A percentile compares a stretch with the other conserved stretches of the same genome.
phyloP scores from a whole-genome alignment of 1,284 basidiomycete species.

The Mycena sp. region DNA sequence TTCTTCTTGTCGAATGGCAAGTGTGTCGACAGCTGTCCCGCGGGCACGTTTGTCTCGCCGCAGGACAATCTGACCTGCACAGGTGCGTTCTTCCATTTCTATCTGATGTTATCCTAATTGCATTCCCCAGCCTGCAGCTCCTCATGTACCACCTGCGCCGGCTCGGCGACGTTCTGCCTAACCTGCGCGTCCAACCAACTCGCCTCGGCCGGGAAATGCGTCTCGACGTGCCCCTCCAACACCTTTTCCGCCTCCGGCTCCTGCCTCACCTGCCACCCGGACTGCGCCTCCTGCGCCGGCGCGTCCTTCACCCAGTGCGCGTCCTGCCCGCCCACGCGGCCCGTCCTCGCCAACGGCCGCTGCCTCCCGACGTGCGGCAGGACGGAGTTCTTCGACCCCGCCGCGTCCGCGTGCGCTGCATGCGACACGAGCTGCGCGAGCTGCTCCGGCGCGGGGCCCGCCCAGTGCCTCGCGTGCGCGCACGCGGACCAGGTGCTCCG shows the following conservation, averaged over 20 bases:
- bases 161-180: conserved; percentile 73
- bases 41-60: conserved; percentile 75
- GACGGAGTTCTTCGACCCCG: conserved; percentile 75
- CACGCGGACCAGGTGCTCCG: conserved; percentile 67
- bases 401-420: conserved; percentile 66
- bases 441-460: conserved; percentile 71
- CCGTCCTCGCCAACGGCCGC: conserved; percentile 75
- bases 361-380: conserved; percentile 81
- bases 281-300: conserved; percentile 81
- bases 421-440: conserved; percentile 81
- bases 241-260: conserved; percentile 72
- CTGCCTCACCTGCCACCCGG: conserved; percentile 82
- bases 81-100: conserved; percentile 48
- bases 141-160: conserved; percentile 75
- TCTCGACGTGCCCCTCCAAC: conserved; percentile 74
- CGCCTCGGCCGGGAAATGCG: conserved; percentile 75
- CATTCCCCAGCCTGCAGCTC: conserved; percentile 71
- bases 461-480: conserved; percentile 77
- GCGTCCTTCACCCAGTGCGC: conserved; percentile 79
- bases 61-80: conserved; percentile 76
- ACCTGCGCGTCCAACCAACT: conserved; percentile 73
- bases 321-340: conserved; percentile 71
- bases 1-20: conserved; percentile 73
- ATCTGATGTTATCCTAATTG: background rate
- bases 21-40: conserved; percentile 75